Evolutionary conservation across 805 yeast species (phyloP).

Genomic region (Sugiyamaella boreocaroliniensis): DNA sequence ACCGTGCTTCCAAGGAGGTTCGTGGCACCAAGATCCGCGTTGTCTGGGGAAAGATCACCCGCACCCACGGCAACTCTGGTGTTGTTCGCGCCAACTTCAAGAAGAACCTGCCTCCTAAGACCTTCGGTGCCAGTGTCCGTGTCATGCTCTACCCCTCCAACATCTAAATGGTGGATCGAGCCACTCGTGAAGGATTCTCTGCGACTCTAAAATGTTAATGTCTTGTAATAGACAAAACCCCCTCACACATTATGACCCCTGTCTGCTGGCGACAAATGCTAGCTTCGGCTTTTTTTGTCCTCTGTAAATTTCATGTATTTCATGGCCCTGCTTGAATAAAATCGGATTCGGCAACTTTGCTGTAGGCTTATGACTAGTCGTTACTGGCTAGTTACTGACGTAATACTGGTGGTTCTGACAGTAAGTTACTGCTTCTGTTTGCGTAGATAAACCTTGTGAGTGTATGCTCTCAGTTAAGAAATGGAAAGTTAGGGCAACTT

Average conservation of each 20-base stretch:
- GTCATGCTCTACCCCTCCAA: constrained; percentile 99
- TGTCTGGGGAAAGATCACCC: constrained; percentile 98
- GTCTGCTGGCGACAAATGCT: not conserved
- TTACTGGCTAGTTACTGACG: no score
- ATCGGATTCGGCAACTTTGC: not conserved
- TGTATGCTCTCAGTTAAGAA: no score
- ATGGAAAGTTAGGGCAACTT: no score
- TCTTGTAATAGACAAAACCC: not conserved
- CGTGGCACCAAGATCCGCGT: constrained; percentile 99
- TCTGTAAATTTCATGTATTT: not conserved
- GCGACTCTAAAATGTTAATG: not conserved
- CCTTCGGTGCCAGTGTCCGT: constrained; percentile 99
- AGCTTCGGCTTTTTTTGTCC: not conserved
- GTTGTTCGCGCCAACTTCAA: constrained; percentile 98
- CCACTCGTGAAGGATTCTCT: not conserved
- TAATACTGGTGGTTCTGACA: no score
- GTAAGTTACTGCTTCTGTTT: no score
- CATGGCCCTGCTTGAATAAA: not conserved
- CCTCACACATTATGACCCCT: not conserved
- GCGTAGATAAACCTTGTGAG: no score
- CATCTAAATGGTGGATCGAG: constrained; percentile 59
- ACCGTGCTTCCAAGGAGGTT: constrained; percentile 96
- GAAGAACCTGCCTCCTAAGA: constrained; percentile 98
- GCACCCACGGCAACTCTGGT: constrained; percentile 99
- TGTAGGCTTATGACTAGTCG: no score